Conservation (phyloP, 2,329 filamentous ascomycete species). For the Cordyceps pruinosa region DNA sequence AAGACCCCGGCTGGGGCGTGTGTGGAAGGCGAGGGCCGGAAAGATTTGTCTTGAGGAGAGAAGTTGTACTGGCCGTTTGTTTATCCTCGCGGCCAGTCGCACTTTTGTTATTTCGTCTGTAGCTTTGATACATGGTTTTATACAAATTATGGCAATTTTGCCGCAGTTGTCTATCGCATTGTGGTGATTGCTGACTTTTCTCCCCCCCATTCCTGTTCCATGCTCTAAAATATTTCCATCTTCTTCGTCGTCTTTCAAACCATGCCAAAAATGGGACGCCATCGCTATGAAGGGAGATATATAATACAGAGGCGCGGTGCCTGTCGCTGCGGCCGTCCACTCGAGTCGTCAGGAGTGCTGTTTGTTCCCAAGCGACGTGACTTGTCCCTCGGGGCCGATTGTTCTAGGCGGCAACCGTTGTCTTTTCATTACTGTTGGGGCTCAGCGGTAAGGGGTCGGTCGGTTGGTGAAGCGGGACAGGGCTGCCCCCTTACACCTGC, state of each 20-base stretch:
- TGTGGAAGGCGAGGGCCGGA: not conserved
- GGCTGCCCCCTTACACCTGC: conserved; percentile 25
- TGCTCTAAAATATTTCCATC: not conserved
- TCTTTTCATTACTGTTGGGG: not conserved
- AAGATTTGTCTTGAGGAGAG: conserved; percentile 3
- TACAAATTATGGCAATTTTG: not conserved
- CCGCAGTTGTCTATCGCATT: not conserved
- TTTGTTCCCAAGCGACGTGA: not conserved
- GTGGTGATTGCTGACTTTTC: not conserved
- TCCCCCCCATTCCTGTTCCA: not conserved
- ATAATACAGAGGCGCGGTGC: conserved; percentile 25
- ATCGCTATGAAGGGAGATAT: conserved; percentile 37
- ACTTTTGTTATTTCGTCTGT: not conserved
- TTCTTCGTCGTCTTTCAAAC: not conserved
- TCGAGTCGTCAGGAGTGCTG: not conserved
- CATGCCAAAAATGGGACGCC: conserved; percentile 37
- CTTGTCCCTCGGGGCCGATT: not conserved
- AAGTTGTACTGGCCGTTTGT: not conserved
- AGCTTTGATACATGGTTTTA: not conserved
- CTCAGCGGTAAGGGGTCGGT: not conserved
- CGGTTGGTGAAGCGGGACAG: not conserved
- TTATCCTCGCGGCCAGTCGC: not conserved
- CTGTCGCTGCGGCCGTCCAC: not conserved
- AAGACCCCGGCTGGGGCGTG: not conserved
- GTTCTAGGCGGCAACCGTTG: not conserved